Evolutionary conservation across 306 rosid species (phyloP).

Genomic region (Corylus heterophylla): DNA sequence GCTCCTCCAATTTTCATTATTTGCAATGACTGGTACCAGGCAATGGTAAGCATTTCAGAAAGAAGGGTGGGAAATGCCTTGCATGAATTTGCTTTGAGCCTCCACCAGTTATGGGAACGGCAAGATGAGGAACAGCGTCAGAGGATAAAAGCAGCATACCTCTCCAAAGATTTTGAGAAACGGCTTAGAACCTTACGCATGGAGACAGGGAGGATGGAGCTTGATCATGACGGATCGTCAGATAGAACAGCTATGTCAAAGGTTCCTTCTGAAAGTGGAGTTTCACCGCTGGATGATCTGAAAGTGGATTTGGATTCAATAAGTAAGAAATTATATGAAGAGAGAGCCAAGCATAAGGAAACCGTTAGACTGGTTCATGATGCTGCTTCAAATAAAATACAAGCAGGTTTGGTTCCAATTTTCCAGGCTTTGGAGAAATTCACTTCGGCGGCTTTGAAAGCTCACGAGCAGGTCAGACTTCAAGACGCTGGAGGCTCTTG

Average conservation of each 20-base stretch:
- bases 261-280: conserved; percentile 62
- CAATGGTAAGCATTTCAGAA: conserved; percentile 81
- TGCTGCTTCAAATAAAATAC: conserved; percentile 78
- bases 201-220: conserved; percentile 53
- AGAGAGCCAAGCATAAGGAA: conserved; percentile 75
- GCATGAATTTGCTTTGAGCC: conserved; percentile 70
- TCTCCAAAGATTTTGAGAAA: conserved; percentile 74
- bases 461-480: conserved; percentile 85
- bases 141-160: conserved; percentile 74
- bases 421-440: conserved; percentile 80
- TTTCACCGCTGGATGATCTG: conserved; percentile 84
- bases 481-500: conserved; percentile 30
- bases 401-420: conserved; percentile 85
- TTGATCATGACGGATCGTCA: conserved; percentile 46
- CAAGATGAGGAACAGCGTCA: conserved; percentile 87
- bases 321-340: conserved; percentile 72
- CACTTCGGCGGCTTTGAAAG: conserved; percentile 77
- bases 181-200: conserved; percentile 59
- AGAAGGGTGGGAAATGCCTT: conserved; percentile 67
- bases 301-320: conserved; percentile 87
- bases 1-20: conserved; percentile 84
- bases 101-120: conserved; percentile 84
- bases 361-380: conserved; percentile 66
- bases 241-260: conserved; percentile 51
- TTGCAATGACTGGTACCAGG: conserved; percentile 93